These are phyloP conservation scores for Cinnamomum micranthum DNA, from an alignment of 164 flowering plant genomes.

Conservation along the genomic window DNA sequence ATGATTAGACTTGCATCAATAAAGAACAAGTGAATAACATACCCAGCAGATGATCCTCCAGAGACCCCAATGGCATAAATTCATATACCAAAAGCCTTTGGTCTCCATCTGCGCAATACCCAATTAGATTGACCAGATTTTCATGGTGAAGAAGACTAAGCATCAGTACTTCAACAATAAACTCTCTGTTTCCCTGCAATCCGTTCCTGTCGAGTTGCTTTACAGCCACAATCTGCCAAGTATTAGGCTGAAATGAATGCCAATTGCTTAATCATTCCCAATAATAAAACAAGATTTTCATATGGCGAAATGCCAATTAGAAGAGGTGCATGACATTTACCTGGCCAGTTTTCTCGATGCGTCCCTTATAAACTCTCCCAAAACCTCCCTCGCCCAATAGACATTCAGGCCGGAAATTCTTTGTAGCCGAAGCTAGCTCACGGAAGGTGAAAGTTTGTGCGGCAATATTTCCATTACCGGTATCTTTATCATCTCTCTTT, in stretches of 20 bases:
- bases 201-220: conserved; percentile 80
- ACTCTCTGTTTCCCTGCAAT: conserved; percentile 75
- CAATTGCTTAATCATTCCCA: no score
- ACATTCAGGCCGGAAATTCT: conserved; percentile 67
- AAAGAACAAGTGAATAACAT: conserved; percentile 5
- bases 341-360: conserved; percentile 32
- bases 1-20: background rate
- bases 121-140: conserved; percentile 68
- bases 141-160: conserved; percentile 61
- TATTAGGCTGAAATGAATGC: background rate
- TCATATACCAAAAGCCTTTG: conserved; percentile 79
- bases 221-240: conserved; percentile 54
- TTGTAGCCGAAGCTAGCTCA: conserved; percentile 67
- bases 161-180: conserved; percentile 80
- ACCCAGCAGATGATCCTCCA: conserved; percentile 78
- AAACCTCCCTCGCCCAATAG: conserved; percentile 78
- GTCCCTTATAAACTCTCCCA: conserved; percentile 70
- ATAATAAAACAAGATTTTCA: background rate
- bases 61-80: conserved; percentile 60
- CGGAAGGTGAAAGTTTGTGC: conserved; percentile 67
- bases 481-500: background rate
- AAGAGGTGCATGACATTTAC: conserved; percentile 1
- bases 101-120: conserved; percentile 83
- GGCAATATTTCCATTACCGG: conserved; percentile 42
- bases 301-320: background rate